Conservation (phyloP, 768 basidiomycete species). For the Phlebiopsis flavidoalba region DNA sequence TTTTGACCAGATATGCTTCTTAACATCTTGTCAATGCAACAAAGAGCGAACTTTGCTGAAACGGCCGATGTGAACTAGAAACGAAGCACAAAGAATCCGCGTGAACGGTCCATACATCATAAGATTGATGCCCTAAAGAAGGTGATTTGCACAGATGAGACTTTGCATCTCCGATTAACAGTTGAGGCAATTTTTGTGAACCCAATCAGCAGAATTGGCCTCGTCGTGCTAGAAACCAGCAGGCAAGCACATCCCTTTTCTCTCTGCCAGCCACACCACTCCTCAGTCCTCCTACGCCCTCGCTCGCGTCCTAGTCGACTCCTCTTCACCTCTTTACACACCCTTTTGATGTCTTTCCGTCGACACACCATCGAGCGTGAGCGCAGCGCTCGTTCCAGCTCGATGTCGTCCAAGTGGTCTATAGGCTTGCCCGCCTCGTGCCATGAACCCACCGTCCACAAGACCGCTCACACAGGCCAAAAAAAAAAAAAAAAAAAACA, state of each 20-base stretch:
- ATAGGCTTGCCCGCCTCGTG: neutral
- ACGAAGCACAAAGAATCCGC: too few relatives aligned
- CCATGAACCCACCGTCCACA: neutral
- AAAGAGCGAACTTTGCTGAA: too few relatives aligned
- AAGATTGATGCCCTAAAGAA: too few relatives aligned
- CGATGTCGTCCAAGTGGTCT: slow-evolving; percentile 5
- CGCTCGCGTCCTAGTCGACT: neutral
- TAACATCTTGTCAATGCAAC: too few relatives aligned
- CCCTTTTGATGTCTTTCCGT: neutral
- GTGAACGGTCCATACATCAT: too few relatives aligned
- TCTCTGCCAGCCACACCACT: too few relatives aligned
- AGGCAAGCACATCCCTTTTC: slow-evolving; percentile 1
- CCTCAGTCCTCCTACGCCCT: slow-evolving; percentile 1
- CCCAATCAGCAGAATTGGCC: slow-evolving; percentile 15
- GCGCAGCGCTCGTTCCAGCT: slow-evolving; percentile 26
- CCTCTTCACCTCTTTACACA: neutral
- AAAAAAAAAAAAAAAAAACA: too few relatives aligned
- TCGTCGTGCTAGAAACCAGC: slow-evolving; percentile 1
- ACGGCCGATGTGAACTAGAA: too few relatives aligned
- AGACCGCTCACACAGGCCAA: neutral
- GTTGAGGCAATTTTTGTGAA: slow-evolving; percentile 10
- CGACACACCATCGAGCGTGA: slow-evolving; percentile 18
- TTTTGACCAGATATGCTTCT: too few relatives aligned
- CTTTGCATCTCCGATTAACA: neutral
- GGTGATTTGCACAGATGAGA: too few relatives aligned